phyloP scores from a whole-genome alignment of 2,329 filamentous ascomycete species.

The Hymenoscyphus scutula region DNA sequence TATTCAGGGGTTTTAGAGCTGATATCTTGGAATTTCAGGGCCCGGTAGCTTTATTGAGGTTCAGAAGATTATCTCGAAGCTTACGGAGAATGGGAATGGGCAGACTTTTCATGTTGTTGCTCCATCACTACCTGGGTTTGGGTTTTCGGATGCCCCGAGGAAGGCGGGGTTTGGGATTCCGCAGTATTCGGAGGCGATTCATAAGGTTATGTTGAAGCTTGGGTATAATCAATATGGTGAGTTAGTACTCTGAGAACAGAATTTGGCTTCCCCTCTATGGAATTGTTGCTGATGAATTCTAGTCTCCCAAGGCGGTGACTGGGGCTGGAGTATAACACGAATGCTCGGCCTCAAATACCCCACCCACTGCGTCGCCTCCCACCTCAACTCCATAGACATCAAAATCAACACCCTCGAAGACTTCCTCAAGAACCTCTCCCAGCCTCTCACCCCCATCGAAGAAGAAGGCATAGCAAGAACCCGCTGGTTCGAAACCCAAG shows the following conservation, averaged over 20 bases:
- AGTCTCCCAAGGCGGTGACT: constrained; percentile 64
- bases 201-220: constrained; percentile 66
- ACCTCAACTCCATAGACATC: constrained; percentile 23
- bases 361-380: constrained; percentile 52
- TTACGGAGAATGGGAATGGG: constrained; percentile 33
- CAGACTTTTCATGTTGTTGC: constrained; percentile 44
- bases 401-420: neutral
- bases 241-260: constrained; percentile 28
- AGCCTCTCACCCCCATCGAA: constrained; percentile 14
- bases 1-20: neutral
- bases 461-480: constrained; percentile 20
- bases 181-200: constrained; percentile 63
- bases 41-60: constrained; percentile 68
- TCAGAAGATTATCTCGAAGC: constrained; percentile 55
- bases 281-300: neutral
- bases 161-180: constrained; percentile 52
- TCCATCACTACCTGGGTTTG: constrained; percentile 53
- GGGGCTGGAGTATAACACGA: constrained; percentile 67
- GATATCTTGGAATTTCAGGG: constrained; percentile 34
- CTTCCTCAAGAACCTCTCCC: constrained; percentile 11
- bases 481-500: constrained; percentile 21
- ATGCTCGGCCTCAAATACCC: constrained; percentile 59
- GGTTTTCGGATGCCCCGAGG: constrained; percentile 41
- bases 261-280: neutral
- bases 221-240: constrained; percentile 58